Evolutionary conservation across 192 early-diverging fungal species (phyloP).

Genomic region (Dispira parvispora): DNA sequence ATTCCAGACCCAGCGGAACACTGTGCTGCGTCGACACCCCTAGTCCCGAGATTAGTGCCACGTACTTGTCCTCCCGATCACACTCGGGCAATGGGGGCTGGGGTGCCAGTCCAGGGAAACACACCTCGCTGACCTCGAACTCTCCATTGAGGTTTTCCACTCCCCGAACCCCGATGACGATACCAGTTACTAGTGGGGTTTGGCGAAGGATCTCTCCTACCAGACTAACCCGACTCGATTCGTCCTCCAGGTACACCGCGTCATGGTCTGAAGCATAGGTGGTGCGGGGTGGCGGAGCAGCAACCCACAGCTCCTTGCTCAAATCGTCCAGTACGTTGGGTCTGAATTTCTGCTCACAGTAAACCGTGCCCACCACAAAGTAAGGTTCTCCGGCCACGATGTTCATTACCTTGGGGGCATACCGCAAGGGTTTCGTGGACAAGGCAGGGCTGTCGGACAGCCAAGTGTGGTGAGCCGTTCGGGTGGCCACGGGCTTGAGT

Average conservation of each 20-base stretch:
- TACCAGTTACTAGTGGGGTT: slow-evolving; percentile 56
- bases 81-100: slow-evolving; percentile 24
- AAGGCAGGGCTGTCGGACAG: neutral
- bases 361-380: slow-evolving; percentile 76
- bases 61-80: slow-evolving; percentile 31
- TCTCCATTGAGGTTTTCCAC: slow-evolving; percentile 52
- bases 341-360: slow-evolving; percentile 70
- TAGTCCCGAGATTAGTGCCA: slow-evolving; percentile 75
- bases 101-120: slow-evolving; percentile 45
- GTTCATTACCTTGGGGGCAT: slow-evolving; percentile 54
- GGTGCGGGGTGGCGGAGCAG: slow-evolving; percentile 35
- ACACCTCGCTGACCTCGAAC: slow-evolving; percentile 75
- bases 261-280: slow-evolving; percentile 54
- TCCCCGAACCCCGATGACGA: slow-evolving; percentile 65
- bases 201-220: slow-evolving; percentile 36
- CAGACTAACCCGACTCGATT: slow-evolving; percentile 74
- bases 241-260: slow-evolving; percentile 66
- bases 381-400: slow-evolving; percentile 41
- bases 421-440: slow-evolving; percentile 3
- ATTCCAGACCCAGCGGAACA: slow-evolving; percentile 39
- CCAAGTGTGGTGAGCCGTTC: slow-evolving; percentile 41
- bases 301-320: slow-evolving; percentile 58
- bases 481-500: slow-evolving; percentile 40
- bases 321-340: slow-evolving; percentile 85
- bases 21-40: slow-evolving; percentile 22